Evolutionary conservation across 192 early-diverging fungal genomes (phyloP).

Genomic region (Podila minutissima): DNA sequence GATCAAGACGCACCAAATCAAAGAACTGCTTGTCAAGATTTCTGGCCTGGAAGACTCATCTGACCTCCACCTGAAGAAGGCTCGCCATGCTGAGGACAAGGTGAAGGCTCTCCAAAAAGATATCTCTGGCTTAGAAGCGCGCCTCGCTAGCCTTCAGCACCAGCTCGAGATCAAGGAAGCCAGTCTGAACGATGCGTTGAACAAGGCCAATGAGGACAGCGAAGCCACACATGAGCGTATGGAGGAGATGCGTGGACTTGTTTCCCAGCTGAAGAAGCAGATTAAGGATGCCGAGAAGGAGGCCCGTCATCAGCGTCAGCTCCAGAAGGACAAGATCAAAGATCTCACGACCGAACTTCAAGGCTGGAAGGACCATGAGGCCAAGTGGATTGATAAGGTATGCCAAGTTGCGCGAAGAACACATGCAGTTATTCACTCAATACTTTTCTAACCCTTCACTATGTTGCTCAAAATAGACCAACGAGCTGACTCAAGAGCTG

Average conservation of each 20-base stretch:
- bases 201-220: conserved; percentile 11
- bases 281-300: conserved; percentile 12
- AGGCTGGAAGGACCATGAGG: conserved; percentile 35
- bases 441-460: not conserved
- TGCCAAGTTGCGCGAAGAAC: not conserved
- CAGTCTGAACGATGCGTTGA: not conserved
- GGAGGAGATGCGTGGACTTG: not conserved
- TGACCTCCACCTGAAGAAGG: not conserved
- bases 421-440: not conserved
- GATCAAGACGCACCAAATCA: conserved; percentile 4
- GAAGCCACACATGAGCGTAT: not conserved
- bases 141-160: conserved; percentile 4
- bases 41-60: conserved; percentile 8
- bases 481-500: conserved; percentile 20
- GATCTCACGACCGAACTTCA: conserved; percentile 7
- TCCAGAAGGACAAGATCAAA: conserved; percentile 9
- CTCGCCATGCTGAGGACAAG: conserved; percentile 8
- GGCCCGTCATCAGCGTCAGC: not conserved
- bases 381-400: conserved; percentile 24
- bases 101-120: conserved; percentile 13
- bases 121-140: not conserved
- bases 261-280: conserved; percentile 6
- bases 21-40: conserved; percentile 15
- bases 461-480: not conserved
- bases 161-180: conserved; percentile 13